Base-by-base conservation (phyloP, 2,329 filamentous ascomycete species). In the Aspergillus carbonarius region DNA sequence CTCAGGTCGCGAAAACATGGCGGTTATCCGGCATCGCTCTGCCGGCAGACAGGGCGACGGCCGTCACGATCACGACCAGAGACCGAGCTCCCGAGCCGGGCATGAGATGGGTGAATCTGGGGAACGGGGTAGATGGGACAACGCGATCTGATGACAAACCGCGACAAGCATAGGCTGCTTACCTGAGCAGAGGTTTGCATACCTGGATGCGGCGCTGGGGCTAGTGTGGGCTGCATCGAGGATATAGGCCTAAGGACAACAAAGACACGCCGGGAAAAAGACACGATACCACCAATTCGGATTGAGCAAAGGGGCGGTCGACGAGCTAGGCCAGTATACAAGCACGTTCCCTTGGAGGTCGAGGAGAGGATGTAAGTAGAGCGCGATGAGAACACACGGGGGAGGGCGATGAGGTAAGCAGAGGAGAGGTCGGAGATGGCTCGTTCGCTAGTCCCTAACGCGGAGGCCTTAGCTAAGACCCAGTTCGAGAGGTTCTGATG, bases 161-260 rank as follows among this genome's bases (percentile, higher is more conserved):
- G 67, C 64, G 63, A 70, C 63, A 65, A 64, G 63, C 61, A 68
- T 63, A 53, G 54, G 61, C 60, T 70, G 78, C 82, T 81, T 83
- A 85, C 82, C 79, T 84, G 82, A 77, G 79, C 77, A 75, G 77
- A 70, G 61, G 73, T 72, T 68, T 79, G 78, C 75, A 79, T 78
- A 66, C 71, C 74, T 68, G 76, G 77, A 74, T 80, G 78, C 67
- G 78, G 78, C 66, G 78, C 78, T 70, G 78, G 78, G 60, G 78
- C 78, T 69, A 81, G 70, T 67, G 76, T 72, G 64, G 77, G 76
- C 68, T 81, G 78, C 77, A 79, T 79, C 62, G 58, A 64, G 64
- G 48, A 40, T 49, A 62, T 60, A 50, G 56, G 48, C 42, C 49
- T 52, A 55, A 44, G 47, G 54, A 64, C 57, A 55, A 60, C 55